phyloP scores from a whole-genome alignment of 768 basidiomycete species.

The Termitomyces bulborhizus region DNA sequence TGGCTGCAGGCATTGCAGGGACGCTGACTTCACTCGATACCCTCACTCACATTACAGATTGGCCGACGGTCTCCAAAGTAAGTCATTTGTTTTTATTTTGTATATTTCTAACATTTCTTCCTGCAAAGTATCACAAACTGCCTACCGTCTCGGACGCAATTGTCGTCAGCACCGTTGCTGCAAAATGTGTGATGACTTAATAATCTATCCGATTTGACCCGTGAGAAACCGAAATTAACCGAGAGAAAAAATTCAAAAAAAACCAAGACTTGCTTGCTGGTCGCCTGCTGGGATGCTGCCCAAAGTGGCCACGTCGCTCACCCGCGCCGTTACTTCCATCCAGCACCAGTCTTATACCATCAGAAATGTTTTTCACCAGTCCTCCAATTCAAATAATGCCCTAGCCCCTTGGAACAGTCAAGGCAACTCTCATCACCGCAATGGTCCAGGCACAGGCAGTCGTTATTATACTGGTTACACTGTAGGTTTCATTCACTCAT shows the following conservation, averaged over 20 bases:
- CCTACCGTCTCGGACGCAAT: conserved; percentile 53
- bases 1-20: conserved; percentile 58
- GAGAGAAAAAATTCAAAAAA: not conserved
- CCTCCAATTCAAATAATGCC: conserved; percentile 36
- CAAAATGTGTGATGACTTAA: conserved; percentile 59
- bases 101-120: no score
- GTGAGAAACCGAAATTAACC: not conserved
- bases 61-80: conserved; percentile 72
- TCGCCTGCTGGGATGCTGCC: conserved; percentile 54
- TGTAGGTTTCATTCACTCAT: conserved; percentile 32
- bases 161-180: conserved; percentile 73
- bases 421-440: conserved; percentile 40
- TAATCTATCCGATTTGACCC: conserved; percentile 7
- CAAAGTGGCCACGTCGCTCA: conserved; percentile 75
- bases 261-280: not conserved
- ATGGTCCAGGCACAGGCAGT: conserved; percentile 55
- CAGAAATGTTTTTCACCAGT: conserved; percentile 73
- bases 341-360: conserved; percentile 68
- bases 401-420: conserved; percentile 37
- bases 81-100: no score
- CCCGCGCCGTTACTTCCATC: conserved; percentile 69
- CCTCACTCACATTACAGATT: conserved; percentile 54
- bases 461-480: conserved; percentile 62
- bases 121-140: conserved; percentile 61
- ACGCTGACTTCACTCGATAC: conserved; percentile 39